Evolutionary conservation across 306 rosid species (phyloP).

Genomic region (Inga oerstediana): DNA sequence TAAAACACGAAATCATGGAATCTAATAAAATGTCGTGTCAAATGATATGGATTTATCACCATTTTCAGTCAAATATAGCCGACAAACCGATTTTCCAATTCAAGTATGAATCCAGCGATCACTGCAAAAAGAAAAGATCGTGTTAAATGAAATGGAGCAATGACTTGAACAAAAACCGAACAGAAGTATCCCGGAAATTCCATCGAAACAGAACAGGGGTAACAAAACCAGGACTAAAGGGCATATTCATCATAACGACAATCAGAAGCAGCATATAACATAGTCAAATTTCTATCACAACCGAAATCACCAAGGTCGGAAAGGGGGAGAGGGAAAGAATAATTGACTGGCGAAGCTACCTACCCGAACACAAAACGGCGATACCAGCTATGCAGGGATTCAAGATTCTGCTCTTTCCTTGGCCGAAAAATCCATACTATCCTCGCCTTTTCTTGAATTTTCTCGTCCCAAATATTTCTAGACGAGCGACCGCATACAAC

Average conservation of each 20-base stretch:
- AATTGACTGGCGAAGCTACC: not conserved
- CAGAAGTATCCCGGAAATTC: not conserved
- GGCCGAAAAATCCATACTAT: not conserved
- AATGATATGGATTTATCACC: slow-evolving; percentile 30
- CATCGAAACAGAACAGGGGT: not conserved
- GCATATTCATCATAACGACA: not conserved
- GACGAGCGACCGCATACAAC: not conserved
- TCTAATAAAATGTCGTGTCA: not conserved
- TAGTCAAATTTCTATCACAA: not conserved
- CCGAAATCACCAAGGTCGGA: not conserved
- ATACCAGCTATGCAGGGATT: not conserved
- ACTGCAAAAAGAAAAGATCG: not conserved
- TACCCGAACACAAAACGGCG: not conserved
- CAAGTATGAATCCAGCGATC: not conserved
- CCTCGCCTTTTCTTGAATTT: not conserved
- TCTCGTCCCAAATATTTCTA: not conserved
- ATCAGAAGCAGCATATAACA: not conserved
- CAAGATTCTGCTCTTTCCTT: not conserved
- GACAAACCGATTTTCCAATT: not conserved
- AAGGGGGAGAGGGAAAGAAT: not conserved
- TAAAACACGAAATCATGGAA: not conserved
- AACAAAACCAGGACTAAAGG: not conserved
- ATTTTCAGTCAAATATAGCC: slow-evolving; percentile 16
- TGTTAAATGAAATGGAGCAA: not conserved
- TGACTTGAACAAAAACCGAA: not conserved